Conservation (phyloP, 169 alveolate genomes). For the Cryptosporidium tyzzeri region DNA sequence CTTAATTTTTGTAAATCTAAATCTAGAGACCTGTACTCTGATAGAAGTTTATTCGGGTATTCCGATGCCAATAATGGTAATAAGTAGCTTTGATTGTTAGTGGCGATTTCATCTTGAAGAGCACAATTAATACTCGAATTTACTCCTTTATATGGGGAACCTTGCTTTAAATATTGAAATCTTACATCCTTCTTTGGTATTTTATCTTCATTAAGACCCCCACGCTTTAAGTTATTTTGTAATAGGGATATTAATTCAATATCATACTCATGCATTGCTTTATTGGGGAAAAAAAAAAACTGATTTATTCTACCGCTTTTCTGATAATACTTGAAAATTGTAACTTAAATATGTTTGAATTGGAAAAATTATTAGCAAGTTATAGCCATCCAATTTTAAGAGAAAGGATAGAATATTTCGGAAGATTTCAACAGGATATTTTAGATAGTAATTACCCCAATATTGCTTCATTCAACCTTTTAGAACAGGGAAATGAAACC, state of each 20-base stretch:
- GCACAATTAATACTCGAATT: not conserved
- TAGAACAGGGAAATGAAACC: conserved; percentile 22
- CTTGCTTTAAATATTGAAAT: not conserved
- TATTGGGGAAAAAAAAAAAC: not conserved
- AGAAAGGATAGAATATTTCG: conserved; percentile 18
- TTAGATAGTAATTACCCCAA: not conserved
- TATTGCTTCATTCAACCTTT: conserved; percentile 6
- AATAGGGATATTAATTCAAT: conserved; percentile 33
- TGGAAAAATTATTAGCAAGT: conserved; percentile 18
- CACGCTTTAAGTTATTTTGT: not conserved
- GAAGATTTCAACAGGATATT: not conserved
- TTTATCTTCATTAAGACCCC: not conserved
- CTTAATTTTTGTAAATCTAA: conserved; percentile 1
- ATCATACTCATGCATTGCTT: conserved; percentile 49
- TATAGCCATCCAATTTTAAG: conserved; percentile 47
- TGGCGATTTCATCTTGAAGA: not conserved
- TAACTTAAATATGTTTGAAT: conserved; percentile 15
- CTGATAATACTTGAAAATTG: not conserved
- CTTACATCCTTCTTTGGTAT: not conserved
- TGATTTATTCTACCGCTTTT: conserved; percentile 4
- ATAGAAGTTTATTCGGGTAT: conserved; percentile 20
- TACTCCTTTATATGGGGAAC: too few relatives aligned
- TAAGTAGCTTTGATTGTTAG: conserved; percentile 2
- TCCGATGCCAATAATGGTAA: conserved; percentile 49
- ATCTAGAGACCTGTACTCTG: conserved; percentile 33